Conservation (phyloP, 352 stramenopile genomes). For the Phytopythium chamaehyphon region DNA sequence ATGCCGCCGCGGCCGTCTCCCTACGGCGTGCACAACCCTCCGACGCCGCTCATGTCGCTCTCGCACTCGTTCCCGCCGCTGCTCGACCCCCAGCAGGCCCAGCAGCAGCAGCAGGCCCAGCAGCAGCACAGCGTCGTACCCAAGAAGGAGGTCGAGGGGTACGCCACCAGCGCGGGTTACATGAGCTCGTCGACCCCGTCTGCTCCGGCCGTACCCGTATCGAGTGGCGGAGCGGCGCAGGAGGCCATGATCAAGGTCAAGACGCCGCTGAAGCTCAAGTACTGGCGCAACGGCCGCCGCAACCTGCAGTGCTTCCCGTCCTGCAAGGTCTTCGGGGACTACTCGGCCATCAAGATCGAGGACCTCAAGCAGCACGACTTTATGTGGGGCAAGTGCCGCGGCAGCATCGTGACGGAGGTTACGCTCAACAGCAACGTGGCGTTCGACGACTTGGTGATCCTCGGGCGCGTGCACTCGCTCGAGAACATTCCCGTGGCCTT, state of each 20-base stretch:
- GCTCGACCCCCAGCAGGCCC: constrained; percentile 29
- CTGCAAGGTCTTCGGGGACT: constrained; percentile 89
- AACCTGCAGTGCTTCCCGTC: constrained; percentile 89
- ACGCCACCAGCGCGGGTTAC: constrained; percentile 8
- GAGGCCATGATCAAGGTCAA: constrained; percentile 88
- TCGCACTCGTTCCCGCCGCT: constrained; percentile 59
- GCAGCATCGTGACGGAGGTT: constrained; percentile 77
- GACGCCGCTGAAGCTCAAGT: constrained; percentile 83
- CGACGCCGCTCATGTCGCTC: constrained; percentile 27
- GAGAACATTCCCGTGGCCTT: constrained; percentile 84
- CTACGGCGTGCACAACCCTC: constrained; percentile 7
- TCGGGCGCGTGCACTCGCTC: constrained; percentile 79
- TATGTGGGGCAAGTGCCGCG: constrained; percentile 88
- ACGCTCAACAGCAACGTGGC: constrained; percentile 79
- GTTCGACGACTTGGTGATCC: constrained; percentile 77
- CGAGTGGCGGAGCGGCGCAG: constrained; percentile 31
- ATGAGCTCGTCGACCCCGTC: constrained; percentile 7
- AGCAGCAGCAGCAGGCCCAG: constrained; percentile 25
- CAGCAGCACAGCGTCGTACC: constrained; percentile 11
- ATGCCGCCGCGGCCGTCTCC: constrained; percentile 7
- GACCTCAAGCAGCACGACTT: constrained; percentile 88
- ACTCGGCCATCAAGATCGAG: constrained; percentile 87
- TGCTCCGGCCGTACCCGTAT: background rate
- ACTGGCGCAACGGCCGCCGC: constrained; percentile 87
- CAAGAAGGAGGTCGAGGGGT: constrained; percentile 36